Conservation (phyloP, 2,329 filamentous ascomycete species). For the Scleromitrula shiraiana region DNA sequence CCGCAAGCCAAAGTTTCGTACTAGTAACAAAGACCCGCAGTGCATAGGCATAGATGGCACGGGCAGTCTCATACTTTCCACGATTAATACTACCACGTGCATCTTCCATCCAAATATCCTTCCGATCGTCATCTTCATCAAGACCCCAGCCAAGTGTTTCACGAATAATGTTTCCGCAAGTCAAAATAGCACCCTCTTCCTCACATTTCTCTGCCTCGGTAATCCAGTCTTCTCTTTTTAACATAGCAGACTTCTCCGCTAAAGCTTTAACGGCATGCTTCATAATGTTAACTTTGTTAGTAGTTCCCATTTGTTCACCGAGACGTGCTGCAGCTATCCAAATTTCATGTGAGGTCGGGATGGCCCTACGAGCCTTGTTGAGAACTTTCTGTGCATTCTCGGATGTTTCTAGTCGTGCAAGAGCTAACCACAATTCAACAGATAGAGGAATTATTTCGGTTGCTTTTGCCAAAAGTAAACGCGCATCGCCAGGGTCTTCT, state of each 20-base stretch:
- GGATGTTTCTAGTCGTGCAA: slow-evolving; percentile 80
- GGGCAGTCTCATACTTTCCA: slow-evolving; percentile 79
- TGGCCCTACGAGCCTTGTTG: slow-evolving; percentile 88
- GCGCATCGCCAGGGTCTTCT: slow-evolving; percentile 81
- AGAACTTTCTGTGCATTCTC: slow-evolving; percentile 92
- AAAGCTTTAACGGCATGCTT: slow-evolving; percentile 85
- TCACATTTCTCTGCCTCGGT: slow-evolving; percentile 90
- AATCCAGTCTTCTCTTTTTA: slow-evolving; percentile 96
- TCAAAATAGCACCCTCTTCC: slow-evolving; percentile 78
- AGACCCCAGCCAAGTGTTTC: slow-evolving; percentile 90
- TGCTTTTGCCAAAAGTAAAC: slow-evolving; percentile 83
- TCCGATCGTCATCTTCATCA: slow-evolving; percentile 93
- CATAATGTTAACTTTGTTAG: slow-evolving; percentile 81
- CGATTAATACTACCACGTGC: slow-evolving; percentile 73
- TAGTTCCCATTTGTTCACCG: slow-evolving; percentile 78
- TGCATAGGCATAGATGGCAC: slow-evolving; percentile 88
- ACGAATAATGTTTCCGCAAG: slow-evolving; percentile 81
- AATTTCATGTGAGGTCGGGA: slow-evolving; percentile 88
- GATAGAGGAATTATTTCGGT: slow-evolving; percentile 92
- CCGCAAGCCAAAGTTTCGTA: slow-evolving; percentile 81
- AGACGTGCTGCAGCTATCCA: slow-evolving; percentile 92
- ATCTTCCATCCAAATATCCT: slow-evolving; percentile 93
- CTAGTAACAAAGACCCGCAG: slow-evolving; percentile 84
- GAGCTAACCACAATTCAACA: slow-evolving; percentile 88
- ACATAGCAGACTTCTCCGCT: slow-evolving; percentile 88